Conservation (phyloP, 495 filamentous ascomycete genomes). For the Aspergillus haitiensis region DNA sequence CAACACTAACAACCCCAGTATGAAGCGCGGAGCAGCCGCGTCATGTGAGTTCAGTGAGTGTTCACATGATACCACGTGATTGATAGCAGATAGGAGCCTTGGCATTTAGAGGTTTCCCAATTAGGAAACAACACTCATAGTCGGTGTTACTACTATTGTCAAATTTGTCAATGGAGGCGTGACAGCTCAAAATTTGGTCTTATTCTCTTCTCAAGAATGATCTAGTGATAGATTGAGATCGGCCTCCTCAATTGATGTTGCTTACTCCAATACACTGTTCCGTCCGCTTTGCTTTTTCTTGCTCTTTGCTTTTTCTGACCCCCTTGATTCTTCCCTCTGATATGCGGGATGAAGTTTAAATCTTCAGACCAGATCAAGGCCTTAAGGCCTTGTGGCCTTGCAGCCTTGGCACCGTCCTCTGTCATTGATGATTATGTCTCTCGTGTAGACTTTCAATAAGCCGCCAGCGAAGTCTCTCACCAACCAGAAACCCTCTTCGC, state of each 20-base stretch:
- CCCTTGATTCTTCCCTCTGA: background rate
- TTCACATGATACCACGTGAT: slow-evolving; percentile 11
- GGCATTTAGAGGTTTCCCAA: background rate
- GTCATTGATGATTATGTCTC: background rate
- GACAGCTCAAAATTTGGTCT: background rate
- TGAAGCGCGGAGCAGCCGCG: background rate
- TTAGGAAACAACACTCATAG: background rate
- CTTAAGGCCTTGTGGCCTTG: slow-evolving; percentile 14
- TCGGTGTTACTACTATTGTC: too few species aligned
- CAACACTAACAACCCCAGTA: background rate
- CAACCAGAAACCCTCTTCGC: background rate
- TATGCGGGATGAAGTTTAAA: background rate
- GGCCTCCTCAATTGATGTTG: too few species aligned
- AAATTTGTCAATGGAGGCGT: too few species aligned
- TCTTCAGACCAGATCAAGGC: slow-evolving; percentile 8
- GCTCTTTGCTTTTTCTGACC: background rate
- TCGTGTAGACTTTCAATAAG: background rate
- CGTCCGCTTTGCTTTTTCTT: too few species aligned
- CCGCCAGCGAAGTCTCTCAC: background rate
- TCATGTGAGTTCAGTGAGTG: background rate
- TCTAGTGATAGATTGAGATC: too few species aligned
- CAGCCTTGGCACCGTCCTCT: slow-evolving; percentile 1
- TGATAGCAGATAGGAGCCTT: background rate
- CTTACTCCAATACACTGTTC: too few species aligned
- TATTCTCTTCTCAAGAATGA: background rate